Evolutionary conservation across 169 alveolate species (phyloP), one percentile per base, ranked within the genome.

Genomic region (Plasmodium malariae): DNA sequence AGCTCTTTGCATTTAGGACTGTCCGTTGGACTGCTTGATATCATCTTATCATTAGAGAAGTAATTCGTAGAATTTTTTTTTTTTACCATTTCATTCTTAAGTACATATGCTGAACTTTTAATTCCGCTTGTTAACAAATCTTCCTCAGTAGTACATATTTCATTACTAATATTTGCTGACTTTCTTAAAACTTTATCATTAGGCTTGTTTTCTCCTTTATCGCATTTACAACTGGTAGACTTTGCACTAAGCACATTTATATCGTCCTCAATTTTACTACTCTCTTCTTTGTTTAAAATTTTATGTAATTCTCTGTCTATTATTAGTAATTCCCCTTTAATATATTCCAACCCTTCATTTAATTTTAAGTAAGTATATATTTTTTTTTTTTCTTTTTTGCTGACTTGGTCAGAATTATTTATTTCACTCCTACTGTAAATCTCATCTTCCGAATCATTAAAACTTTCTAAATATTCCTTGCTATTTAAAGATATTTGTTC

Each of bases 221-320:
- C 59, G 17, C 17, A 48, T 45, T 45, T 17, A 1, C 14, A 12
- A 45, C 1, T 45, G 55, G 14, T 45, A 45, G 55, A 45, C 9
- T 45, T 3, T 3, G 4, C 14, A 11, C 1, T 3, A 45, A 0
- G 14, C 14, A 45, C 14, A 45, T 45, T 45, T 45, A 11, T 17
- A 45, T 45, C 14, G 14, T 3, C 1, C 21, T 45, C 14, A 3
- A 11, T 1, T 45, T 45, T 45, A 0, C 21, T 45, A 45, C 14
- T 28, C 36, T 74, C 60, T 51, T 78, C 89, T 48, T 78, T 63
- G 21, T 63, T 19, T 26, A 78, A 14, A 78, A 78, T 30, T 7
- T 78, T 78, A 30, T 63, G 60, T 36, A 78, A 62, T 62, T 78
- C 89, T 63, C 5, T 55, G 9, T 78, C 89, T 45, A 78, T 63